Base-by-base conservation (phyloP, 148 eudicot genomes). In the Fagopyrum tataricum region DNA sequence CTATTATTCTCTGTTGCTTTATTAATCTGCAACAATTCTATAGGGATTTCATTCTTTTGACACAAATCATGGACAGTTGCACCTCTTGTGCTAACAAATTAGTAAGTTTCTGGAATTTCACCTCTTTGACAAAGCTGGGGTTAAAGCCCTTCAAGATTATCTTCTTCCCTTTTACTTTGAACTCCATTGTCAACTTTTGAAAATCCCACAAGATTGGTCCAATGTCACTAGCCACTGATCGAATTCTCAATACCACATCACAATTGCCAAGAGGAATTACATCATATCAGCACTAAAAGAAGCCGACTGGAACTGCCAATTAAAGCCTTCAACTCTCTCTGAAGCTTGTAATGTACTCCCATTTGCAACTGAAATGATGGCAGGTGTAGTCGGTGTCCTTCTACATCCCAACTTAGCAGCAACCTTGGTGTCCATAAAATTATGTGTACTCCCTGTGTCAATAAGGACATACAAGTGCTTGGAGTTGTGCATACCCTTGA, bases 371-470 rank as follows among this genome's bases (percentile, higher is more conserved):
- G 10, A 2, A 0, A 59, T n/a, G 2, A 7, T 59, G 1, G 67
- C 20, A 0, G 8, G 8, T 0, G 7, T 9, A 0, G 13, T 4
- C 5, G 67, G 13, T 1, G 1, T 0, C 0, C 17, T 2, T 20
- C 20, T 59, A 5, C 2, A 59, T 9, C 67, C 67, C 2, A 59
- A 11, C 26, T 6, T 59, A 0, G 17, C 67, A 20, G 8, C 67
- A 3, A 59, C 4, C 10, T 37, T 0, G 0, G 17, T 4, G 6
- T 78, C 51, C 1, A 78, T 18, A 13, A 74, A 74, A 7, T 78
- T 78, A 3, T 70, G 78, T 0, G 78, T 77, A n/a, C 75, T 77
- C 0, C 79, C 75, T 44, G 40, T 26, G 7, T 77, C 73, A 2
- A 78, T 18, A 5, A 78, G 21, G 0, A 73, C 0, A 0, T 61